Base-by-base conservation (phyloP, 2,329 filamentous ascomycete genomes). In the Dothidotthia symphoricarpi region DNA sequence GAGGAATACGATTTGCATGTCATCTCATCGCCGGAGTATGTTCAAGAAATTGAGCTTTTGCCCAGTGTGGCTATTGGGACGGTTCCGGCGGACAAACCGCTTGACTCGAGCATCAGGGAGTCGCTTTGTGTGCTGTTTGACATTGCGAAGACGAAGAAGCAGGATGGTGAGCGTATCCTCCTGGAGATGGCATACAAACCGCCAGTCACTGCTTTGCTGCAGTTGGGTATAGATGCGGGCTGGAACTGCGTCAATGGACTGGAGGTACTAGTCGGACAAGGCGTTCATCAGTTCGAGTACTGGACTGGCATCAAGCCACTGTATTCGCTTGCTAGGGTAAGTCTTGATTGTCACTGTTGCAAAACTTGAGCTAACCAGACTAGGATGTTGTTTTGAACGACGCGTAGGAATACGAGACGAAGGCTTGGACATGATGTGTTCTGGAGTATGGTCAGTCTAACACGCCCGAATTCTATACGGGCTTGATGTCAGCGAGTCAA, bases 101-200 rank as follows among this genome's bases (percentile, higher is more conserved):
- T 97, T 45, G 90, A 96, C 49, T 56, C 77, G 1, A 70, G 68
- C 9, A 82, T 95, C 67, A 75, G 78, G 15, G 80, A 83, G 51
- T 74, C 86, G 2, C 69, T 96, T 12, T 71, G 71, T 48, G 55
- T 65, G 3, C 64, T 82, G 40, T 79, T 83, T 47, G 59, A 66
- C 16, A 63, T 58, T 26, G 57, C 53, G 3, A 55, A 57, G 45
- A 43, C 48, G 32, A 31, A 38, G 4, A 41, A 48, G 10, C 36
- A 39, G 1, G 52, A 36, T 7, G 63, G 63, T 16, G 68, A 68
- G 34, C 67, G 67, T 5, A 69, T 93, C 10, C 69, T 97, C 44
- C 70, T 97, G 3, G 93, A 98, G 67, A 95, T 98, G 90, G 91
- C 93, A 2, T 98, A 98, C 68, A 94, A 91, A 68, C 93, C 93